Evolutionary conservation across 169 alveolate species (phyloP), one percentile per base, ranked within the genome.

Genomic region (Plasmodium vinckei): DNA sequence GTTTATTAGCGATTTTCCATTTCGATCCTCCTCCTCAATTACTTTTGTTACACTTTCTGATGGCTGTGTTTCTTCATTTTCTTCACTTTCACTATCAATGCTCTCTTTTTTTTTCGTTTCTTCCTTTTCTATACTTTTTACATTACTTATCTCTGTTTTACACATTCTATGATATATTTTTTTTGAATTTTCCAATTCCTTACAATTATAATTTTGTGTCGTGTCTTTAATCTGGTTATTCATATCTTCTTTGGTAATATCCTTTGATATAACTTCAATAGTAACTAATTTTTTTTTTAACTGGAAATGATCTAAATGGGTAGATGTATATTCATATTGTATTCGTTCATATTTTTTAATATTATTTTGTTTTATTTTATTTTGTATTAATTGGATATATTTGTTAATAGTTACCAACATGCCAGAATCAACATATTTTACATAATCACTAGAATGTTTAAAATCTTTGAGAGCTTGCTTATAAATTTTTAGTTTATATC

Each of bases 401-500:
- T 70, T 86, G 12, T 70, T 69, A n/a, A 86, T 49, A 33, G 69
- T 69, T 15, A 60, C 42, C 10, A 69, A 23, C 33, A 17, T 21
- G 23, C 51, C 21, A 13, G 39, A 25, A 63, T 57, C 27, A 49
- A 63, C 17, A 23, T 70, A 57, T 12, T 70, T 70, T 23, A 56
- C 27, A 23, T 46, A 56, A 10, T 56, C 69, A 25, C 46, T 86
- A 64, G 87, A 59, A 17, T 17, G n/a, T 60, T 68, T 86, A 86
- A 86, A 86, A 39, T 86, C 91, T 39, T 53, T 60, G 13, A 86
- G 87, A 21, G 87, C 54, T 13, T 2, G n/a, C 61, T 86, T 86
- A 60, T 69, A 86, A 25, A 86, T 86, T 86, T 60, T 86, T 70
- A 86, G 47, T 64, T 70, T 86, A 54, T 86, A 86, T 60, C 87